Evolutionary conservation across 2,329 filamentous ascomycete species (phyloP), one percentile per base, ranked within the genome.

Genomic region (Anisogramma anomala): DNA sequence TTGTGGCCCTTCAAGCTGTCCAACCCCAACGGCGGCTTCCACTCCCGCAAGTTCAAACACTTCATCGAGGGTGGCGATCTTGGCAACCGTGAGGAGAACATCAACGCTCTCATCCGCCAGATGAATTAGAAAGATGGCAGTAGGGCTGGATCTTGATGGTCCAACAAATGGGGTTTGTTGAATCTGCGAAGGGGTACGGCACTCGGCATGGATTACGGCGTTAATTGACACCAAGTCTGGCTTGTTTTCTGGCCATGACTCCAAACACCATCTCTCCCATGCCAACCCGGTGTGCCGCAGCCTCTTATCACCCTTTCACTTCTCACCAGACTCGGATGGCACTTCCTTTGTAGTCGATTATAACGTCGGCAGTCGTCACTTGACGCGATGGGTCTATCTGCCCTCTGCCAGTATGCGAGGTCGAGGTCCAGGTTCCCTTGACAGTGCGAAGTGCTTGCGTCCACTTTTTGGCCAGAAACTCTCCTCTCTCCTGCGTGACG

Each of bases 1-100:
- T 73, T 96, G 56, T 98, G 91, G 91, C 91, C 91, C 64, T 98
- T 98, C 82, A 96, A 98, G 84, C 84, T 98, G 56, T 87, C 79
- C 79, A 95, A 94, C 80, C 91, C 91, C 63, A 96, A 72, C 57
- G 91, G 91, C 66, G 89, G 91, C 53, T 98, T 96, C 86, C 82
- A 83, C 58, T 69, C 83, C 59, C 78, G 91, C 71, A 98, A 96
- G 77, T 96, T 96, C 81, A 91, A 87, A 77, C 88, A 96, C 76
- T 96, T 85, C 74, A 84, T 96, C 51, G 84, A 95, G 77, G 91
- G 89, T 69, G 91, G 91, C 82, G 91, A 98, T 69, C 74, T 93
- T 58, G 91, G 91, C 66, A 96, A 98, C 80, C 84, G 91, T 55
- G 91, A 98, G 77, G 88, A 96, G 60, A 81, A 88, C 73, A 95